phyloP scores from a whole-genome alignment of 2,329 filamentous ascomycete species.

The Fusarium luffae region DNA sequence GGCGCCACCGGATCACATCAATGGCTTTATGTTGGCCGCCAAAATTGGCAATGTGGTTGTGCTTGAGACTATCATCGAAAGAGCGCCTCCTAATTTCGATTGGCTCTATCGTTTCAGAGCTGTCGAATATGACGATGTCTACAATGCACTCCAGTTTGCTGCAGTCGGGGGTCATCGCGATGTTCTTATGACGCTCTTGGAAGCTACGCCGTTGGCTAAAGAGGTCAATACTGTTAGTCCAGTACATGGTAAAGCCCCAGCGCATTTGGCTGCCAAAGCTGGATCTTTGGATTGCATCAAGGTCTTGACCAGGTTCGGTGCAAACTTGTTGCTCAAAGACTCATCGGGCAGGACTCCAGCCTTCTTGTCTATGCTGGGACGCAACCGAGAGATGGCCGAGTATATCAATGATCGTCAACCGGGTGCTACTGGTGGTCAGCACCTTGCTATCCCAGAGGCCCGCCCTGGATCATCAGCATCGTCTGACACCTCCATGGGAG shows the following conservation, averaged over 20 bases:
- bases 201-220: constrained; percentile 19
- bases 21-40: constrained; percentile 26
- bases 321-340: constrained; percentile 32
- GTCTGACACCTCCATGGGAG: neutral
- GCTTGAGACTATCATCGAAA: constrained; percentile 30
- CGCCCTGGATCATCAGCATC: neutral
- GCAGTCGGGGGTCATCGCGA: constrained; percentile 26
- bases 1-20: constrained; percentile 17
- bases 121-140: constrained; percentile 12
- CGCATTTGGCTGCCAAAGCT: constrained; percentile 35
- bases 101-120: constrained; percentile 25
- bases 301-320: constrained; percentile 13
- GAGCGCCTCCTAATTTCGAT: constrained; percentile 18
- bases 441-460: constrained; percentile 11
- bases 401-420: constrained; percentile 31
- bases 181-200: constrained; percentile 26
- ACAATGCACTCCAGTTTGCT: constrained; percentile 41
- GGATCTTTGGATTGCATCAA: constrained; percentile 37
- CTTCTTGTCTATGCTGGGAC: constrained; percentile 23
- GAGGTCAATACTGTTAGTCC: constrained; percentile 22
- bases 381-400: constrained; percentile 23
- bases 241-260: constrained; percentile 23
- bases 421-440: constrained; percentile 7
- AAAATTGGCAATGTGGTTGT: constrained; percentile 27
- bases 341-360: constrained; percentile 34